Base-by-base conservation (phyloP, 1,284 basidiomycete genomes). In the Sphagnurus paluster region DNA sequence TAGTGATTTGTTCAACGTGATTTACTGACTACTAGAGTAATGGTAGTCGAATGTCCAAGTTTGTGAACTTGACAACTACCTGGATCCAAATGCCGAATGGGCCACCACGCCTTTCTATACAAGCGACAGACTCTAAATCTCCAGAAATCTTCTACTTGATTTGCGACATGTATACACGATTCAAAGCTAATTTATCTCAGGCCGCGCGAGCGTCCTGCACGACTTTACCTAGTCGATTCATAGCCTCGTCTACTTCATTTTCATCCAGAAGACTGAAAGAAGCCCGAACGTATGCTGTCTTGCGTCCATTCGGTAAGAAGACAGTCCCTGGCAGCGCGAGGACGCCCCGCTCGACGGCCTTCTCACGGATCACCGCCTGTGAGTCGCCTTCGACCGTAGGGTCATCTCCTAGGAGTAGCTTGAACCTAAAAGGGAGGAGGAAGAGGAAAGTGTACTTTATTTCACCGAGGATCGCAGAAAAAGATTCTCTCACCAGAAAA, bases 191-290 rank as follows among this genome's bases (percentile, higher is more conserved):
- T n/a, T n/a, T n/a, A n/a, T n/a, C n/a, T n/a, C n/a, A n/a, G n/a
- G n/a, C n/a, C n/a, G 30, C 29, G 30, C 72, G 64, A 21, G 71
- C 76, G 49, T 74, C 74, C 46, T 79, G 60, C 39, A 94, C 72
- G 3, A 84, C 87, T 30, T 72, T 74, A 28, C 77, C 74, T 33
- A 95, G 66, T 50, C 93, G 71, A 55, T 68, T 70, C 57, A 94
- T 69, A 5, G 87, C 93, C 68, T 89, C 82, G 41, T 92, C 82
- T 17, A 90, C 83, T 21, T 85, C 72, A 17, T 81, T 77, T 50
- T 82, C 79, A 7, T 79, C 75, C n/a, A 85, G 71, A 44, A 92
- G 61, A 58, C 60, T 62, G 42, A 66, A 66, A 2, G 61, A 53
- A 20, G 60, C 52, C 14, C 64, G 54, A 11, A 66, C 62, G 50